Base-by-base conservation (phyloP, 768 basidiomycete species). In the Hebeloma cylindrosporum region DNA sequence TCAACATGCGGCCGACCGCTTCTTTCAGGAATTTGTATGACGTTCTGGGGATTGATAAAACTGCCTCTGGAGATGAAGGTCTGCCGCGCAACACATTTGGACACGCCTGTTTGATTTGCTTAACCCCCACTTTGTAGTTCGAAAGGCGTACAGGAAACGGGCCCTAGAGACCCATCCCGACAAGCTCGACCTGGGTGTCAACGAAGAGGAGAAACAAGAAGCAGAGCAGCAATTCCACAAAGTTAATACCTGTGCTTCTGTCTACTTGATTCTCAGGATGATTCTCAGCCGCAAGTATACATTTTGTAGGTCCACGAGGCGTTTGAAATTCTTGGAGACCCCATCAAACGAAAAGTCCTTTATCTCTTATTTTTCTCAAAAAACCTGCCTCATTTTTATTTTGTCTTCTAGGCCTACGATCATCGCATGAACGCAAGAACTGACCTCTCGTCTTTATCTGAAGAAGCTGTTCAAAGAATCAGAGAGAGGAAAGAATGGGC, bases 121-220 rank as follows among this genome's bases (percentile, higher is more conserved):
- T 23, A 32, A 29, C 35, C 11, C n/a, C 45, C 35, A 10, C 14
- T 44, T 14, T 34, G 6, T 50, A 84, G 85, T 87, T 45, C 78
- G 82, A 39, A 80, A 71, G 53, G 83, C 82, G 2, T 87, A 85
- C 61, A 81, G 77, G 56, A 76, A 75, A 49, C 80, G 76, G 53
- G 83, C 78, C 7, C 68, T 87, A 20, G 81, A 83, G 60, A 86
- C 85, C 1, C 85, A 87, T 58, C 85, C 85, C 7, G 85, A 87
- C 54, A 85, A 84, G 53, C 75, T 85, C 35, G 77, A 77, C 8
- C 79, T 74, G 27, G 63, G 63, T 22, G 77, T 78, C 6, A 74
- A 65, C 31, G 72, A 74, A 32, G 63, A 69, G 45, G 76, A 78
- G 47, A 80, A 75, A 57, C 70, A 73, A 43, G 67, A 58, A 14